Evolutionary conservation across 2,329 filamentous ascomycete species (phyloP).

Genomic region (Cryphonectria radicalis): DNA sequence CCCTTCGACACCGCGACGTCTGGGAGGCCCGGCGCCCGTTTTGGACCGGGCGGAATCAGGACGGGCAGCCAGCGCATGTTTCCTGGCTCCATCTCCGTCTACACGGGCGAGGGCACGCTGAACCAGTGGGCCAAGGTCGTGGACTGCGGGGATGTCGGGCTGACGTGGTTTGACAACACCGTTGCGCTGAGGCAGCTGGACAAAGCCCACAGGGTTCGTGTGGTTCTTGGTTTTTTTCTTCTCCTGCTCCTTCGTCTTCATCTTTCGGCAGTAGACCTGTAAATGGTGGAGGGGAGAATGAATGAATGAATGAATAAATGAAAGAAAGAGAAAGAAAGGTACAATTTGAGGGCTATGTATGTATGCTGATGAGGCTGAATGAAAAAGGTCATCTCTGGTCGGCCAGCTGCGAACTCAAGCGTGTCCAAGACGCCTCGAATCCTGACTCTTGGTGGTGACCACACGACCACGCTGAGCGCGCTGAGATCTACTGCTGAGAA

Average conservation of each 20-base stretch:
- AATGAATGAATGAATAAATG: slow-evolving; percentile 11
- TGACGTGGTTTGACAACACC: slow-evolving; percentile 77
- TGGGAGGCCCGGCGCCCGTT: slow-evolving; percentile 25
- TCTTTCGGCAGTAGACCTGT: not conserved
- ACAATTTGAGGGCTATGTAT: not conserved
- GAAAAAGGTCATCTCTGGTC: slow-evolving; percentile 31
- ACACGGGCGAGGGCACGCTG: slow-evolving; percentile 25
- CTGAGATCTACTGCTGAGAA: slow-evolving; percentile 61
- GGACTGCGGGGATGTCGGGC: slow-evolving; percentile 79
- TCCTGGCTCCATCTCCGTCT: slow-evolving; percentile 14
- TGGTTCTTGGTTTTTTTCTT: not conserved
- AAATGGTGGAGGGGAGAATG: slow-evolving; percentile 10
- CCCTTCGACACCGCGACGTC: slow-evolving; percentile 50
- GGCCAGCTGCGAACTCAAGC: slow-evolving; percentile 46
- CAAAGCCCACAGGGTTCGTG: slow-evolving; percentile 59
- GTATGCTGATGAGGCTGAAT: not conserved
- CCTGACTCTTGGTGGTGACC: slow-evolving; percentile 67
- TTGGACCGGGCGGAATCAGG: slow-evolving; percentile 27
- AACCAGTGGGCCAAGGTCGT: slow-evolving; percentile 50
- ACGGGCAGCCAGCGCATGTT: slow-evolving; percentile 29
- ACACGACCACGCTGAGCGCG: slow-evolving; percentile 66
- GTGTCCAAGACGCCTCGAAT: slow-evolving; percentile 54
- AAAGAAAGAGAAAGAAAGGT: not conserved
- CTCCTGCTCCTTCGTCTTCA: not conserved
- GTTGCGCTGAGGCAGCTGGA: slow-evolving; percentile 76